Evolutionary conservation across 1,284 basidiomycete genomes (phyloP), one percentile per base, ranked within the genome.

Genomic region (Ceratobasidium sp.): DNA sequence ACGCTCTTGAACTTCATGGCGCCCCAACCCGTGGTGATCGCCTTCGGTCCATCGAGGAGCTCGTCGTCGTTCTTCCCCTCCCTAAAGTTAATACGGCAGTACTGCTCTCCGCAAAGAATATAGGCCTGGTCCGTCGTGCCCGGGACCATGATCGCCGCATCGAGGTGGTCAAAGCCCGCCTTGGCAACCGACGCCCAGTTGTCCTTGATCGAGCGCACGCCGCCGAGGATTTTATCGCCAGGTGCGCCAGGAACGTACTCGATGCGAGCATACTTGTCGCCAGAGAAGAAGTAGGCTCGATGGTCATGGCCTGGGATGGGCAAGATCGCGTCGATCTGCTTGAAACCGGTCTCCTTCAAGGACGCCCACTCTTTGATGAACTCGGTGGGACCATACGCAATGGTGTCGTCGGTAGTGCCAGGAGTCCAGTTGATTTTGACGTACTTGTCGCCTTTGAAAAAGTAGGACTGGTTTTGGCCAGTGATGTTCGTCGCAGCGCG

Each of bases 391-490:
- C 67, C 55, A 30, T 58, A 58, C 9, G 9, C 18, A 54, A 58
- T 41, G 43, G 35, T 38, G 41, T 70, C 26, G 26, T 44, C 44
- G 8, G 38, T 50, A 8, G 2, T 30, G 14, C 43, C 67, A 21
- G 52, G 52, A 2, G 38, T 58, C 67, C 67, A 70, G 43, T 70
- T 23, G 55, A 58, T 43, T 30, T 50, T 70, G 44, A 70, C 54
- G 54, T 58, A 70, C 43, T 70, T 70, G 67, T 57, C 44, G 55
- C 67, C 67, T 49, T 70, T 57, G 67, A 70, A 70, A 28, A 57
- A 70, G 55, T 70, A 70, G 21, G 54, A 38, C 54, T 58, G 26
- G 54, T 57, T 59, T 26, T 21, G 30, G 13, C 54, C 54, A 16
- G 43, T 30, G 43, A 70, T 70, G 55, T 70, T 70, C 43, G 49